Evolutionary conservation across 2,329 filamentous ascomycete species (phyloP).

Genomic region (Paraconiothyrium brasiliense): DNA sequence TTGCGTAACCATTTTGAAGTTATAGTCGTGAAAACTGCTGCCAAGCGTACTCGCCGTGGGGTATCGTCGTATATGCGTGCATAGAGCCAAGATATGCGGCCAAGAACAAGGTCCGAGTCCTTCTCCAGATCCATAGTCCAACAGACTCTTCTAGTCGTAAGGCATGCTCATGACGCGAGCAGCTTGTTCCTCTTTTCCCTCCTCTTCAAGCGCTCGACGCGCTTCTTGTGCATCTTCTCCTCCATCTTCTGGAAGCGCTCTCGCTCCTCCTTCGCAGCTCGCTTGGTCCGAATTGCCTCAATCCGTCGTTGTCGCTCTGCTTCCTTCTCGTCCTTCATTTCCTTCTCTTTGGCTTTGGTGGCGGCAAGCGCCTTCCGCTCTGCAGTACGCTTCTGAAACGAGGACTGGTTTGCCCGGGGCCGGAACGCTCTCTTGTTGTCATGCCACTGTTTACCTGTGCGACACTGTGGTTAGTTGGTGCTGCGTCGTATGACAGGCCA

Average conservation of each 20-base stretch:
- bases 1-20: neutral
- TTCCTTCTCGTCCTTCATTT: conserved; percentile 94
- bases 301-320: conserved; percentile 81
- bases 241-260: conserved; percentile 93
- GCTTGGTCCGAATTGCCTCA: conserved; percentile 82
- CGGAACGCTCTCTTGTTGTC: conserved; percentile 84
- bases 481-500: conserved; percentile 11
- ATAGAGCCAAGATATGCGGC: neutral
- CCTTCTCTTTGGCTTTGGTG: conserved; percentile 92
- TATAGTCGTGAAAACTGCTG: neutral
- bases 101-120: neutral
- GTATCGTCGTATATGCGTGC: conserved; percentile 2
- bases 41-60: neutral
- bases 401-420: conserved; percentile 77
- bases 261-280: conserved; percentile 89
- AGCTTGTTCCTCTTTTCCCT: conserved; percentile 97
- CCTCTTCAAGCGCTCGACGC: conserved; percentile 90
- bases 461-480: conserved; percentile 26
- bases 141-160: neutral
- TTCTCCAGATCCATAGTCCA: neutral
- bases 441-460: conserved; percentile 93
- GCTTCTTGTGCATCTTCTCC: conserved; percentile 97
- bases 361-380: conserved; percentile 74
- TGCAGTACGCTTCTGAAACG: conserved; percentile 79
- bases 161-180: conserved; percentile 56